Evolutionary conservation across 495 filamentous ascomycete genomes (phyloP), one percentile per base, ranked within the genome.

Genomic region (Podospora comata): DNA sequence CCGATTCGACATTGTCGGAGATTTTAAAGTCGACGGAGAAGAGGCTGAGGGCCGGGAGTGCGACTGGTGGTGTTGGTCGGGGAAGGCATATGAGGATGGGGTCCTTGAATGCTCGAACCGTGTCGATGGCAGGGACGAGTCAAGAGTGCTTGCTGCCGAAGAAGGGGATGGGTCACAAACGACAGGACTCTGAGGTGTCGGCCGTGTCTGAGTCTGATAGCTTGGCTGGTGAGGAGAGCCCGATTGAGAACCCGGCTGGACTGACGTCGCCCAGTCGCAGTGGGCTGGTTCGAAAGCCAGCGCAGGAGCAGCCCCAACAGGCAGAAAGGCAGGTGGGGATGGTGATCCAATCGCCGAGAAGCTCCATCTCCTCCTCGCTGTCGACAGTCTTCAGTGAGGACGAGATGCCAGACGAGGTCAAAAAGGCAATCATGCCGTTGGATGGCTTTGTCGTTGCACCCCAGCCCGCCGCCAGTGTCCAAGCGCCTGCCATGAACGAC

Each of bases 331-430:
- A 73, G 34, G 68, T 65, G 6, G 0, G 59, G 27, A 66, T 59
- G 1, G 63, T 70, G 16, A 65, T 65, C 2, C 65, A 70, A n/a
- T 81, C 80, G 3, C 62, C 63, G 15, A 73, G 72, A 9, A 80
- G 77, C 68, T 75, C 78, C 0, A 39, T 77, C 26, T 82, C 80
- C 5, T 81, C 79, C 2, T 74, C 78, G 13, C 71, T 83, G 11
- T 83, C 81, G 13, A 83, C 80, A 2, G 65, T 83, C 1, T 78
- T 81, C 65, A 83, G 80, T 65, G 79, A 79, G 72, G 80, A 82
- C 64, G 81, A 83, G 66, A 66, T 67, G 69, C 67, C 69, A 1
- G 75, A 74, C 13, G 72, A 68, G 9, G 67, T 65, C 32, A 71
- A 59, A 26, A 56, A 55, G 23, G 64, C 69, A 61, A 67, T 67